Conservation (phyloP, 2,329 filamentous ascomycete genomes). For the Aspergillus ustus region DNA sequence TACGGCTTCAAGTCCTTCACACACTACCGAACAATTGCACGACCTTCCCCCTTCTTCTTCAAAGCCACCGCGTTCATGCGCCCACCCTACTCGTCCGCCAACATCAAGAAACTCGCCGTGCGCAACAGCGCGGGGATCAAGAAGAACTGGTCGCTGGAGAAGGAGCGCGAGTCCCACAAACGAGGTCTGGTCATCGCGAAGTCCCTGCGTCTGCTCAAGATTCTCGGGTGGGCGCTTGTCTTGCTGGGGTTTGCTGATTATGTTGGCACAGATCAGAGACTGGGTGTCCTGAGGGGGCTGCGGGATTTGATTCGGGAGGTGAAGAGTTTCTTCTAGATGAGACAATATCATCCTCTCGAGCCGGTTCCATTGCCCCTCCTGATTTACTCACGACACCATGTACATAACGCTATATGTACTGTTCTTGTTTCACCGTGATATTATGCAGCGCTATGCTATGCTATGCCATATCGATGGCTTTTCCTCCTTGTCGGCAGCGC, state of each 20-base stretch:
- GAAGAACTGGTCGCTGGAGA: slow-evolving; percentile 16
- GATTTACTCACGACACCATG: neutral
- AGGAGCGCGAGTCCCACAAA: slow-evolving; percentile 12
- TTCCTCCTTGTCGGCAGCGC: neutral
- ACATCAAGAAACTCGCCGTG: slow-evolving; percentile 16
- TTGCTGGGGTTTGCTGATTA: slow-evolving; percentile 10
- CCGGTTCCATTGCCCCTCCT: neutral
- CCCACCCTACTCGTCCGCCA: slow-evolving; percentile 14
- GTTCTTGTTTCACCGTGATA: neutral
- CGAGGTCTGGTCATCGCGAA: slow-evolving; percentile 7
- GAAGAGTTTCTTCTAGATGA: neutral
- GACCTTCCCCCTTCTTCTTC: slow-evolving; percentile 8
- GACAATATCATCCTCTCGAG: neutral
- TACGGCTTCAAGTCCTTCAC: slow-evolving; percentile 19
- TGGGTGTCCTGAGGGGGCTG: neutral
- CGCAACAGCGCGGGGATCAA: slow-evolving; percentile 14
- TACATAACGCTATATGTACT: neutral
- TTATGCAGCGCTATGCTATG: too few relatives aligned
- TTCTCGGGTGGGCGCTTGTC: slow-evolving; percentile 1
- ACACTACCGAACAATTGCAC: slow-evolving; percentile 34
- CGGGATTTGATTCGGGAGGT: neutral
- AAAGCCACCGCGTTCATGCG: slow-evolving; percentile 7
- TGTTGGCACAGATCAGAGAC: slow-evolving; percentile 8
- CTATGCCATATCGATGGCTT: neutral
- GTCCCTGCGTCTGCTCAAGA: neutral